Evolutionary conservation across 352 stramenopile genomes (phyloP), one percentile per base, ranked within the genome.

Genomic region (Phytophthora tentaculata): DNA sequence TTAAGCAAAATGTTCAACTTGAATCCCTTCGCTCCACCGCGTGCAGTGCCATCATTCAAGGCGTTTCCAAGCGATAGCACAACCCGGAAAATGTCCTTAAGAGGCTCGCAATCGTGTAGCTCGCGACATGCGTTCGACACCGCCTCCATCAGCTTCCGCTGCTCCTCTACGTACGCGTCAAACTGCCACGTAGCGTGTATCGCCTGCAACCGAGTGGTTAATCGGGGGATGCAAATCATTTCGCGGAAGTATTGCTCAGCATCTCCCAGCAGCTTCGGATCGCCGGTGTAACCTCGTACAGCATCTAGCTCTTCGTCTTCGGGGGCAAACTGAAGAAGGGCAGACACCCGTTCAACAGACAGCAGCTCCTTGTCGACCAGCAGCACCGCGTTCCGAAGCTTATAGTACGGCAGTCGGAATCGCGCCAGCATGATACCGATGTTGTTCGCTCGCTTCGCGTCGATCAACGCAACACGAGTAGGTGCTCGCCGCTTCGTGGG

Each of bases 41-140:
- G 81, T 3, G 87, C 72, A 10, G 87, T 95, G 37, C 87, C 87
- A 58, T 93, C 90, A 57, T 98, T 98, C 50, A 98, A 69, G n/a
- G 90, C 89, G 61, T 98, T 98, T 26, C 92, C 92, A 16, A 98
- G 68, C 14, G 84, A 86, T 35, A 97, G 41, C 17, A 97, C 86
- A 2, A 97, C 76, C 17, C 84, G 76, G 50, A 97, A 90, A 32
- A 97, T 92, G 49, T 97, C 82, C 51, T 92, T 84, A 13, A 99
- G 71, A 45, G 91, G 91, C 7, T 88, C 74, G 43, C 90, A 98
- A 28, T 84, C 77, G 64, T 97, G 88, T 14, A 98, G 69, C 70
- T 98, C 92, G 3, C 77, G 72, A 55, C 95, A 98, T 14, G 96
- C 95, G 49, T 88, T 89, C 32, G 79, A 84, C 16, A 99, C 83